A percentile compares a stretch with the other conserved stretches of the same genome.
phyloP scores from a whole-genome alignment of 345 rosid species.

The Citrus trifoliata region DNA sequence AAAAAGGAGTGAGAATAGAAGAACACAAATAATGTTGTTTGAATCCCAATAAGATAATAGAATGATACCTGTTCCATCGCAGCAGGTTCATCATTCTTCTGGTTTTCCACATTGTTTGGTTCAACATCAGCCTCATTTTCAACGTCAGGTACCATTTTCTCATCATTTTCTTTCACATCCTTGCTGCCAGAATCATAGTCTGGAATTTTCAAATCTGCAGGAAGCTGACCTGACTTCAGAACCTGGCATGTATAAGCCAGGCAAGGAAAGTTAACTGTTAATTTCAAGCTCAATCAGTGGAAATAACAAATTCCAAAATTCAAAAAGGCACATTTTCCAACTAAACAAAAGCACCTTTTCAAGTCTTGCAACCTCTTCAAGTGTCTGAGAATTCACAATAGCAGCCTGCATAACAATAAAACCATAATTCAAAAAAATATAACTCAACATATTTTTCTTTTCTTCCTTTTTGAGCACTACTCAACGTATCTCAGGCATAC shows the following conservation, averaged over 20 bases:
- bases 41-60: not conserved
- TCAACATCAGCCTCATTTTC: slow-evolving; percentile 21
- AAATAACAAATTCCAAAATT: not conserved
- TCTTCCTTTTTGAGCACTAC: too few relatives aligned
- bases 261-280: slow-evolving; percentile 22
- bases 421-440: not conserved
- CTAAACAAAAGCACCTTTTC: slow-evolving; percentile 57
- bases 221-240: slow-evolving; percentile 88
- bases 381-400: slow-evolving; percentile 95
- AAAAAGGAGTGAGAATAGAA: not conserved
- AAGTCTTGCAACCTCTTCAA: slow-evolving; percentile 98
- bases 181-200: slow-evolving; percentile 32
- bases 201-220: slow-evolving; percentile 67
- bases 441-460: not conserved
- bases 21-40: not conserved
- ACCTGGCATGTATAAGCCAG: slow-evolving; percentile 53
- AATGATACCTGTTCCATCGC: slow-evolving; percentile 69
- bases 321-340: not conserved
- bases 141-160: slow-evolving; percentile 32
- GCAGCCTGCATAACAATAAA: slow-evolving; percentile 73
- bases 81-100: slow-evolving; percentile 46
- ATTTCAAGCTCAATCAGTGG: slow-evolving; percentile 10
- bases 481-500: not conserved
- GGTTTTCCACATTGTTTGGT: slow-evolving; percentile 27
- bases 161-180: slow-evolving; percentile 37